phyloP scores from a whole-genome alignment of 129 eudicot species.

The Oenanthe sinensis region DNA sequence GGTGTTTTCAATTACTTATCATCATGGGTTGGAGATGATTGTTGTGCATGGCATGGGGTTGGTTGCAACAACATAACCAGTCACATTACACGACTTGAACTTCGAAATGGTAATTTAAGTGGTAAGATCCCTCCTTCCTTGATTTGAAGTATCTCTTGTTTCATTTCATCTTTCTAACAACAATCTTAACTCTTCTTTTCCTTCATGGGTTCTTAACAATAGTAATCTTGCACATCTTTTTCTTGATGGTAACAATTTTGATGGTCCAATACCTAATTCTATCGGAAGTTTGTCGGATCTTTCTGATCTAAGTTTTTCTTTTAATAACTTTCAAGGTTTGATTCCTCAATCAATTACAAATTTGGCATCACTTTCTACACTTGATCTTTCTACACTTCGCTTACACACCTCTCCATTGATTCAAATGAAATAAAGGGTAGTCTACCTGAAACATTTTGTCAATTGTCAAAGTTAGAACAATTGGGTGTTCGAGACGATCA shows the following conservation, averaged over 20 bases:
- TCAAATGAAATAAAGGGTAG: neutral
- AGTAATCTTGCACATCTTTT: neutral
- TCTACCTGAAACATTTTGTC: neutral
- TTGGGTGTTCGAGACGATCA: neutral
- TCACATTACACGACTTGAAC: neutral
- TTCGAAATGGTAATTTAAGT: neutral
- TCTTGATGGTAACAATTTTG: neutral
- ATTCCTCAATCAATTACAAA: neutral
- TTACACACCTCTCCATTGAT: neutral
- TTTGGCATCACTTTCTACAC: neutral
- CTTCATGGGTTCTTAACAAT: too few species aligned
- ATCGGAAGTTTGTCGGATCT: neutral
- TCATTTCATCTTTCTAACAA: too few species aligned
- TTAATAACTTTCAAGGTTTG: neutral
- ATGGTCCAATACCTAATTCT: neutral
- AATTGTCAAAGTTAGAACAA: neutral
- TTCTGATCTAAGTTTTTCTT: neutral
- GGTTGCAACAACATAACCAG: neutral
- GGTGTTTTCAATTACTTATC: neutral
- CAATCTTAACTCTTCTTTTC: too few species aligned
- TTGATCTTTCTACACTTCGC: neutral
- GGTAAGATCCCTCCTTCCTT: neutral
- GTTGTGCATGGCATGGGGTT: neutral
- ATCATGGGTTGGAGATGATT: neutral
- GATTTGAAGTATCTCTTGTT: neutral